These are phyloP conservation scores for Colletotrichum liriopes DNA, from an alignment of 2,329 filamentous ascomycete species.

Conservation along the genomic window DNA sequence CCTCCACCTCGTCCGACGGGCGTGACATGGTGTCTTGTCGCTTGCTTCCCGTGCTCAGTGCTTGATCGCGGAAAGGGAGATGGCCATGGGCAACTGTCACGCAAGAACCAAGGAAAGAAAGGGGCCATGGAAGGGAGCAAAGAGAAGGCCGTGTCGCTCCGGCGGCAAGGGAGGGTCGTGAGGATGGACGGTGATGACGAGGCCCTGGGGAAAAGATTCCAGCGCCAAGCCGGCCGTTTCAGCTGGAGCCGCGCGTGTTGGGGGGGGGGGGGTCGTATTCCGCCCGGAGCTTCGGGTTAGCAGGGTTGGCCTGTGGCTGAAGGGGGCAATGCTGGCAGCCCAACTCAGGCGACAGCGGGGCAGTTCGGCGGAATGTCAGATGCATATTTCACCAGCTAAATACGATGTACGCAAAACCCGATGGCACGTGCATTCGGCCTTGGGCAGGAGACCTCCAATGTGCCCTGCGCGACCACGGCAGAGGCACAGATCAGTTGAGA, in stretches of 20 bases:
- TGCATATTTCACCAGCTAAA: too few species aligned
- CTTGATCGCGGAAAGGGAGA: not conserved
- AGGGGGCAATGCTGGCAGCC: too few species aligned
- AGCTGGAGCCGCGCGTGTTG: slow-evolving; percentile 1
- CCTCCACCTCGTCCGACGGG: slow-evolving; percentile 22
- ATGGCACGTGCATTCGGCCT: too few species aligned
- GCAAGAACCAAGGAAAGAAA: not conserved
- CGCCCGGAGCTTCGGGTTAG: not conserved
- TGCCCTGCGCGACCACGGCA: too few species aligned
- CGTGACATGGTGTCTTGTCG: slow-evolving; percentile 14
- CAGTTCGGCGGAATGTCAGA: too few species aligned
- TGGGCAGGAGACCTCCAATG: too few species aligned
- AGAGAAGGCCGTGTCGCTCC: not conserved
- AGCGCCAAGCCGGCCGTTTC: slow-evolving; percentile 9
- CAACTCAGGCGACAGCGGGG: too few species aligned
- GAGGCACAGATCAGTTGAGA: too few species aligned
- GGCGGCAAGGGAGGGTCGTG: not conserved
- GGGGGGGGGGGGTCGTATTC: not conserved
- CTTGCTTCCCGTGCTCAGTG: not conserved
- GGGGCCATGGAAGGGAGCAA: too few species aligned
- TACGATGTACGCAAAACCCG: too few species aligned
- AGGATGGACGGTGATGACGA: not conserved
- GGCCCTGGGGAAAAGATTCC: not conserved
- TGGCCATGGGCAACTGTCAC: not conserved
- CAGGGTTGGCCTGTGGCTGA: too few species aligned